Evolutionary conservation across 345 rosid species (phyloP).

Genomic region (Ceriops zippeliana): DNA sequence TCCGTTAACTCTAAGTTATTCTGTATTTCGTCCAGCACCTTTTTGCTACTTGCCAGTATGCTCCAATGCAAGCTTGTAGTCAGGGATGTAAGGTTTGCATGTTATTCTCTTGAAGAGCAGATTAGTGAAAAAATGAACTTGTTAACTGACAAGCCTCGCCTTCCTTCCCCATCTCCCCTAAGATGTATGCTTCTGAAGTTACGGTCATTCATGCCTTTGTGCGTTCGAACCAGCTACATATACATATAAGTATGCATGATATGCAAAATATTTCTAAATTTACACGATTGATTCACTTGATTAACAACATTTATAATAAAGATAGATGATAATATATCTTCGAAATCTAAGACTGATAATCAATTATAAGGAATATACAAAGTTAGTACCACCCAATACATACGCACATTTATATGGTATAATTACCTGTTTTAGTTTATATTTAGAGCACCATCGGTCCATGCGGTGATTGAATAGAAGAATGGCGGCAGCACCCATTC

Average conservation of each 20-base stretch:
- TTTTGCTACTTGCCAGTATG: constrained; percentile 50
- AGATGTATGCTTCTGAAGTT: constrained; percentile 52
- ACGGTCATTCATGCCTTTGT: constrained; percentile 48
- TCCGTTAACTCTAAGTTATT: constrained; percentile 55
- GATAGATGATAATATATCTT: too few species aligned
- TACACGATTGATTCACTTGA: too few species aligned
- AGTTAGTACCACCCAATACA: too few species aligned
- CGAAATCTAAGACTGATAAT: neutral
- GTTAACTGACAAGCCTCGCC: constrained; percentile 47
- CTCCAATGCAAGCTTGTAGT: constrained; percentile 57
- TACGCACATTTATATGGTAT: neutral
- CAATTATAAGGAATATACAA: too few species aligned
- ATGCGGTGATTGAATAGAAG: constrained; percentile 52
- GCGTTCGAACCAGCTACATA: constrained; percentile 59
- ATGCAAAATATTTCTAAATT: too few species aligned
- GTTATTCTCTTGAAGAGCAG: constrained; percentile 28
- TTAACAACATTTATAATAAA: too few species aligned
- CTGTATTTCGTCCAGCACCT: constrained; percentile 55
- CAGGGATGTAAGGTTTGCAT: constrained; percentile 38
- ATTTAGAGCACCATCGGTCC: constrained; percentile 17
- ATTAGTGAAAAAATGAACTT: constrained; percentile 46
- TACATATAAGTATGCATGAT: neutral
- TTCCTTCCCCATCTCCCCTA: constrained; percentile 50
- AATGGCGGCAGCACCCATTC: constrained; percentile 72
- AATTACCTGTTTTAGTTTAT: constrained; percentile 7